These are phyloP conservation scores for Daldinia decipiens DNA, from an alignment of 495 filamentous ascomycete genomes.

Conservation along the genomic window DNA sequence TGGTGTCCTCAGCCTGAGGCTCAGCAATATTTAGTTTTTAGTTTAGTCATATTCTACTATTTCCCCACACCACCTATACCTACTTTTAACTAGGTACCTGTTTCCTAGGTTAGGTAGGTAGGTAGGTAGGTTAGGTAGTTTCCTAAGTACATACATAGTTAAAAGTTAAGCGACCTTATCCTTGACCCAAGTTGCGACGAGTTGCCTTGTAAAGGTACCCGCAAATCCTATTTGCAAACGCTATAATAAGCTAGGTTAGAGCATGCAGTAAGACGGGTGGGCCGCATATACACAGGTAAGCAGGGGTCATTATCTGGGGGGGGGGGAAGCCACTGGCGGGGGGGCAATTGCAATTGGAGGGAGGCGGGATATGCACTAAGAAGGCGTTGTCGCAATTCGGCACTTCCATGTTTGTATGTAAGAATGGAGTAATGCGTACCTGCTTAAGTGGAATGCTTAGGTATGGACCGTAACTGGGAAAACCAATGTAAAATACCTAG, in stretches of 20 bases:
- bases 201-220: constrained; percentile 2
- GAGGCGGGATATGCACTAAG: not conserved
- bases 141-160: too few species aligned
- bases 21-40: constrained; percentile 22
- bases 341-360: not conserved
- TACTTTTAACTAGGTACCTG: too few species aligned
- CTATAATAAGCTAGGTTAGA: not conserved
- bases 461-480: not conserved
- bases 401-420: constrained; percentile 25
- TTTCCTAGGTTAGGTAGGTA: too few species aligned
- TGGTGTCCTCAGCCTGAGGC: constrained; percentile 23
- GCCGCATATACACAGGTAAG: constrained; percentile 6
- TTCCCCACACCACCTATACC: constrained; percentile 22
- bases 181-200: not conserved
- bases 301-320: constrained; percentile 29
- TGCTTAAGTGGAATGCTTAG: constrained; percentile 3
- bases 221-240: not conserved
- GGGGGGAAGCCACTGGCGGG: not conserved
- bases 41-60: constrained; percentile 25
- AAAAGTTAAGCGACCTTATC: not conserved
- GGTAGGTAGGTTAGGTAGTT: too few species aligned
- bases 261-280: constrained; percentile 38
- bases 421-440: constrained; percentile 28
- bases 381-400: constrained; percentile 27
- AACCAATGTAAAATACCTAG: not conserved